Conservation (phyloP, 2,329 filamentous ascomycete species). For the Ophiostoma sp. region DNA sequence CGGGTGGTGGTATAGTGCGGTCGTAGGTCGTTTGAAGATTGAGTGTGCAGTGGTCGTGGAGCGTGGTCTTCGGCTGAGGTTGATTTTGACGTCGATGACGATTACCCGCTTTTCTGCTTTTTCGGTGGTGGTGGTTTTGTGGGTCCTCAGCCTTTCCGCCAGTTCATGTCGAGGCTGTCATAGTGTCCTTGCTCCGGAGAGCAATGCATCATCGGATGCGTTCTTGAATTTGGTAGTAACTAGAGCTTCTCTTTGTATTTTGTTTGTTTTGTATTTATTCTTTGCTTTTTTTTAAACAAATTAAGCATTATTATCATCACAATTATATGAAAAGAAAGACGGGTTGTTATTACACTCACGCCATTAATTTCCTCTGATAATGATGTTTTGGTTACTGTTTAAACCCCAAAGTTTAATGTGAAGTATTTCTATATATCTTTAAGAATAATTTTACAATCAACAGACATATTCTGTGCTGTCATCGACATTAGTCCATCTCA, state of each 20-base stretch:
- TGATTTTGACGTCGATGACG: constrained; percentile 13
- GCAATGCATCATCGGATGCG: not conserved
- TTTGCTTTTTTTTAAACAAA: not conserved
- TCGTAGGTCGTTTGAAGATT: not conserved
- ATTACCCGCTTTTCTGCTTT: constrained; percentile 9
- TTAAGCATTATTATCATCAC: too few species aligned
- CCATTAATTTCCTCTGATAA: not conserved
- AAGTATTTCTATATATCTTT: too few species aligned
- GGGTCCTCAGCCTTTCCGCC: not conserved
- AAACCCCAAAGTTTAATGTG: too few species aligned
- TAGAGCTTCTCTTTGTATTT: not conserved
- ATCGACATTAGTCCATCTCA: too few species aligned
- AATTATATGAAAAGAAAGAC: too few species aligned
- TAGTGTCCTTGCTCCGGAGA: not conserved
- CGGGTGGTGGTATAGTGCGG: not conserved
- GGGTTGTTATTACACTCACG: not conserved
- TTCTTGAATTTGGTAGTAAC: not conserved
- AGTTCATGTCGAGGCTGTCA: not conserved
- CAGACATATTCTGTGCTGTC: too few species aligned
- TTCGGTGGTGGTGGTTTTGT: constrained; percentile 14
- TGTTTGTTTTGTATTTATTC: not conserved
- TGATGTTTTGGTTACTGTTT: too few species aligned
- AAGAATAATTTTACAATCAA: too few species aligned
- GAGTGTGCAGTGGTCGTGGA: not conserved
- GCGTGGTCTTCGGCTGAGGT: not conserved